Percentiles rank a stretch among this genome's conserved stretches.
Evolutionary conservation across 768 basidiomycete genomes (phyloP).

Genomic region (Tubosaeta sp.): DNA sequence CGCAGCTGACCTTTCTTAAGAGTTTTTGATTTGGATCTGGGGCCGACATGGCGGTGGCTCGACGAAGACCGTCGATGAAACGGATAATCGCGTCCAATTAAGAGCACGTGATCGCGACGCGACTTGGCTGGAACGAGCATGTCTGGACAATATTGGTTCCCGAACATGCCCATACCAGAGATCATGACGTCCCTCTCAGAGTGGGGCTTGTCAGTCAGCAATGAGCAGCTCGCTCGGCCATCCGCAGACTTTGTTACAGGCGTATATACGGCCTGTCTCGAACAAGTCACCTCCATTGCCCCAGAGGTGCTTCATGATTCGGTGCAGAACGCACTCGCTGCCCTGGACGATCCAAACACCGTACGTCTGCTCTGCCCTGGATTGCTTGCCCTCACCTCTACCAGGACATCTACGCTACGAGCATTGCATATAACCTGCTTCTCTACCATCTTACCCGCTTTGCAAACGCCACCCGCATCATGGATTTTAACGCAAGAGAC

Average conservation of each 20-base stretch:
- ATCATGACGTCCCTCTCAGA: conserved; percentile 60
- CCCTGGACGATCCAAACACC: conserved; percentile 49
- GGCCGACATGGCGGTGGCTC: conserved; percentile 6
- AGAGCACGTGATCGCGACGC: conserved; percentile 29
- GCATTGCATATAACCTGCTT: conserved; percentile 59
- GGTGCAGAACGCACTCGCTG: conserved; percentile 48
- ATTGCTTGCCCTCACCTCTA: background rate
- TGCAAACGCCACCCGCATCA: conserved; percentile 66
- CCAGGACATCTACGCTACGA: conserved; percentile 64
- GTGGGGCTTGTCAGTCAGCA: conserved; percentile 65
- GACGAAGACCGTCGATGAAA: conserved; percentile 2
- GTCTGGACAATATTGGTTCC: conserved; percentile 52
- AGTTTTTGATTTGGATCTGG: background rate
- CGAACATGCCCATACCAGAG: conserved; percentile 59
- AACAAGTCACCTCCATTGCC: conserved; percentile 63
- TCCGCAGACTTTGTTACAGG: conserved; percentile 65
- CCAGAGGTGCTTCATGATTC: conserved; percentile 57
- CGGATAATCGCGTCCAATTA: conserved; percentile 13
- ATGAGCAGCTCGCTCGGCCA: conserved; percentile 65
- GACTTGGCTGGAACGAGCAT: conserved; percentile 7
- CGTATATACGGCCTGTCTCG: conserved; percentile 67
- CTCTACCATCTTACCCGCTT: conserved; percentile 74
- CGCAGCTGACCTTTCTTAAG: conserved; percentile 9
- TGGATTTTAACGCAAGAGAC: conserved; percentile 76
- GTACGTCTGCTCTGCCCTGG: conserved; percentile 33